phyloP scores from a whole-genome alignment of 2,329 filamentous ascomycete genomes.

The Diaporthe capsici region DNA sequence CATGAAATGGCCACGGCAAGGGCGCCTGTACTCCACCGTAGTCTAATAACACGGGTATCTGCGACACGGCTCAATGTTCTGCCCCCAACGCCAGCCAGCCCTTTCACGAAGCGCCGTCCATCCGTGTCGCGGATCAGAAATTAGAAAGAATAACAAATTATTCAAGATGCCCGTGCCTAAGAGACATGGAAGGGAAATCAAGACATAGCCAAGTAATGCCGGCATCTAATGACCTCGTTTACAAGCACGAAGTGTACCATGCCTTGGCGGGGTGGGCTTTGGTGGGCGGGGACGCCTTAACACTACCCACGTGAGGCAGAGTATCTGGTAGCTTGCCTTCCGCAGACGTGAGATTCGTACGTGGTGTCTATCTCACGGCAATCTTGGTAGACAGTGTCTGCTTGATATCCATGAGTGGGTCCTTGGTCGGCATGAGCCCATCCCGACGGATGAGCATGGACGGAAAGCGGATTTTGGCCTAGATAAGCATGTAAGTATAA shows the following conservation, averaged over 20 bases:
- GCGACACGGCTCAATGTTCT: neutral
- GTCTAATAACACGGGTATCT: constrained; percentile 11
- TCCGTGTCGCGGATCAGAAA: neutral
- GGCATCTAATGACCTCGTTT: no score
- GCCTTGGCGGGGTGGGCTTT: neutral
- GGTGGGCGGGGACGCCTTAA: neutral
- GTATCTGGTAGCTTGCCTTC: neutral
- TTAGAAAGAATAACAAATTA: neutral
- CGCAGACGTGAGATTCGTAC: no score
- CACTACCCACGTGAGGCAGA: neutral
- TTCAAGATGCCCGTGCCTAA: neutral
- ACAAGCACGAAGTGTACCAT: neutral
- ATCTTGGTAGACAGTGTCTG: constrained; percentile 45
- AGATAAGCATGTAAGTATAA: neutral
- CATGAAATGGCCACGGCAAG: no score
- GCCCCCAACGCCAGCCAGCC: neutral
- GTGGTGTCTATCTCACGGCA: neutral
- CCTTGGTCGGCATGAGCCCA: constrained; percentile 56
- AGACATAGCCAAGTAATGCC: neutral
- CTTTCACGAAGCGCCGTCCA: neutral
- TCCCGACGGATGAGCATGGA: constrained; percentile 74
- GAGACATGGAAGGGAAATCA: no score
- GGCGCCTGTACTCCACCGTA: neutral
- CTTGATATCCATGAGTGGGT: constrained; percentile 36
- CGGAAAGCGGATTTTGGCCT: constrained; percentile 71